Evolutionary conservation across 2,329 filamentous ascomycete genomes (phyloP).

Genomic region (Penicillium sp.): DNA sequence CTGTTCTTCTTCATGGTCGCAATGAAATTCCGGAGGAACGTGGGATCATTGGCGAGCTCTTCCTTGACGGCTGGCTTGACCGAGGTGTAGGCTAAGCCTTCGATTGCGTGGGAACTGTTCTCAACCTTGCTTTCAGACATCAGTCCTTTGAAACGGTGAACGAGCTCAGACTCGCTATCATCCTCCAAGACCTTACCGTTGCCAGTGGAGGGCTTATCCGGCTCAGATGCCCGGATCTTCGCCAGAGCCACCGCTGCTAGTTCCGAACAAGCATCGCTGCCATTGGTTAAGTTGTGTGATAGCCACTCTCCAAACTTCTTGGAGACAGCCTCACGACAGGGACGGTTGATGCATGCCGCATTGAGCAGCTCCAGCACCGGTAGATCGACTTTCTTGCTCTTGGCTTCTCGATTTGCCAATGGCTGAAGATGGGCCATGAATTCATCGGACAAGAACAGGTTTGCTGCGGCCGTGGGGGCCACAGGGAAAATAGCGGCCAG

Average conservation of each 20-base stretch:
- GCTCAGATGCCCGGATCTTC: conserved; percentile 54
- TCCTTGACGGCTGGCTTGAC: conserved; percentile 85
- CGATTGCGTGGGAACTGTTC: conserved; percentile 74
- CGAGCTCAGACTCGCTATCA: conserved; percentile 54
- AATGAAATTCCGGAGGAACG: conserved; percentile 71
- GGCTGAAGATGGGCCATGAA: conserved; percentile 78
- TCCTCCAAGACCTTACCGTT: conserved; percentile 37
- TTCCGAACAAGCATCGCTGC: conserved; percentile 56
- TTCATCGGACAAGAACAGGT: conserved; percentile 83
- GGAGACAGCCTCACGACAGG: conserved; percentile 78
- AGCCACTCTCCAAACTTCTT: conserved; percentile 88
- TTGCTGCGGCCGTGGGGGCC: conserved; percentile 70
- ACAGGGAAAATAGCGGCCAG: conserved; percentile 86
- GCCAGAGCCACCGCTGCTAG: conserved; percentile 73
- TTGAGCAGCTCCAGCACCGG: conserved; percentile 87
- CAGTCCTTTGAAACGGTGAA: conserved; percentile 55
- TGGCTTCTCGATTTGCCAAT: conserved; percentile 76
- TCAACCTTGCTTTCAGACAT: conserved; percentile 43
- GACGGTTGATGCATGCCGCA: conserved; percentile 81
- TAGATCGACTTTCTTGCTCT: conserved; percentile 81
- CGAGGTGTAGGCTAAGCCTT: conserved; percentile 90
- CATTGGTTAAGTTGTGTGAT: conserved; percentile 76
- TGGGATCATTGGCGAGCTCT: conserved; percentile 66
- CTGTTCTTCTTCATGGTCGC: conserved; percentile 47
- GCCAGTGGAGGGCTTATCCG: conserved; percentile 29